Evolutionary conservation across 257 asterid species (phyloP).

Genomic region (Mentha longifolia): DNA sequence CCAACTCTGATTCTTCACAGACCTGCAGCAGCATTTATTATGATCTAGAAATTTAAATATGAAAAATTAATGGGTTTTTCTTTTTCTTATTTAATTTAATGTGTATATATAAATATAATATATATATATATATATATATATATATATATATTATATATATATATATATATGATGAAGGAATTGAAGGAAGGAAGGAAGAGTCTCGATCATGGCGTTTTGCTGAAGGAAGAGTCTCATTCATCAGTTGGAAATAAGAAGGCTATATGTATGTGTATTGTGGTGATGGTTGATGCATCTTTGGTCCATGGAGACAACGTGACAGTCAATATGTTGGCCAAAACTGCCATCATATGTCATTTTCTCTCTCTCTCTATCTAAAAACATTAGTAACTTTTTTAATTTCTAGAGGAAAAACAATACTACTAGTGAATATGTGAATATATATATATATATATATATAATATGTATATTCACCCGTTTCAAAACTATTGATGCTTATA

Average conservation of each 20-base stretch:
- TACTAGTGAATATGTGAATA: neutral
- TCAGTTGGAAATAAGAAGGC: conserved; percentile 34
- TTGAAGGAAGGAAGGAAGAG: conserved; percentile 19
- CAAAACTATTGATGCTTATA: no score
- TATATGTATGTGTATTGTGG: neutral
- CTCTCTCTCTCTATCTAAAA: conserved; percentile 3
- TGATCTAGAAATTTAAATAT: neutral
- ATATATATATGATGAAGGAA: neutral
- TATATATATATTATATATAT: neutral
- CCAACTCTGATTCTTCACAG: conserved; percentile 38
- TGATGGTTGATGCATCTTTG: conserved; percentile 4
- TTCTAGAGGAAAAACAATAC: no score
- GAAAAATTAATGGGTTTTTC: no score
- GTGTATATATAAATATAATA: no score
- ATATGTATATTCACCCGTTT: no score
- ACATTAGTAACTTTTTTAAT: no score
- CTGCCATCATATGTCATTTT: conserved; percentile 41
- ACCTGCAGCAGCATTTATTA: neutral
- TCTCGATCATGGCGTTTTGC: conserved; percentile 73
- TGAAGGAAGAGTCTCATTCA: conserved; percentile 66
- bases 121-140: neutral
- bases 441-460: no score
- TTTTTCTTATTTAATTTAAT: no score
- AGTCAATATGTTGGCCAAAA: conserved; percentile 29
- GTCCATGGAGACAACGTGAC: conserved; percentile 31